Evolutionary conservation across 2,329 filamentous ascomycete species (phyloP).

Genomic region (Stagonosporopsis rhizophila): DNA sequence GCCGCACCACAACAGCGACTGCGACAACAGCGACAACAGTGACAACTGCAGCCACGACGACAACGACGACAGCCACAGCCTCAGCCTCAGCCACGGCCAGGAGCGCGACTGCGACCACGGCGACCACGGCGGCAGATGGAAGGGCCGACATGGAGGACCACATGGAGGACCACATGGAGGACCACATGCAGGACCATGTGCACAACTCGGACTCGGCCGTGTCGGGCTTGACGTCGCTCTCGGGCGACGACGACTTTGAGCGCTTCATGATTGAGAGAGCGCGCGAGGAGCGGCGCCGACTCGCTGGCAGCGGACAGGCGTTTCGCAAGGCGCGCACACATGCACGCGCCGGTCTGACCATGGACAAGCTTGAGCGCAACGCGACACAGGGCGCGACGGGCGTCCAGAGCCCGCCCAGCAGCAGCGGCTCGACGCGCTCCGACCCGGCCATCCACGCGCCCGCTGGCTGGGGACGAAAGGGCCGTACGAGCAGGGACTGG

Average conservation of each 20-base stretch:
- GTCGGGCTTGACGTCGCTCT: conserved; percentile 49
- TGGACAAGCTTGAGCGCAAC: conserved; percentile 54
- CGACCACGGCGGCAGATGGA: conserved; percentile 27
- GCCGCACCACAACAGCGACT: conserved; percentile 8
- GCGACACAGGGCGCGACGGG: conserved; percentile 30
- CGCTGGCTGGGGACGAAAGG: conserved; percentile 57
- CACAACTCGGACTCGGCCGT: conserved; percentile 32
- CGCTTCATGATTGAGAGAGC: conserved; percentile 53
- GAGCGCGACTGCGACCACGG: conserved; percentile 23
- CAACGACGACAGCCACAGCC: conserved; percentile 22
- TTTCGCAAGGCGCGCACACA: conserved; percentile 54
- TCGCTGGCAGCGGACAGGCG: conserved; percentile 41
- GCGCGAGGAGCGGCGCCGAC: conserved; percentile 53
- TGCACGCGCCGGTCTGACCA: conserved; percentile 49
- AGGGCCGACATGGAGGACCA: conserved; percentile 30
- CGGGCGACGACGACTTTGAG: conserved; percentile 56
- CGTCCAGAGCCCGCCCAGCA: conserved; percentile 43
- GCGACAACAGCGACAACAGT: no score
- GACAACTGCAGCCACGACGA: conserved; percentile 20
- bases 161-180: conserved; percentile 32
- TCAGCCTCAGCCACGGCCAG: no score
- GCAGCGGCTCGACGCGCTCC: conserved; percentile 45
- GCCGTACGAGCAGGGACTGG: conserved; percentile 52
- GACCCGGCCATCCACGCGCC: conserved; percentile 56
- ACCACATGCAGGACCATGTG: conserved; percentile 32